phyloP scores from a whole-genome alignment of 2,329 filamentous ascomycete species.

The Talaromyces islandicus region DNA sequence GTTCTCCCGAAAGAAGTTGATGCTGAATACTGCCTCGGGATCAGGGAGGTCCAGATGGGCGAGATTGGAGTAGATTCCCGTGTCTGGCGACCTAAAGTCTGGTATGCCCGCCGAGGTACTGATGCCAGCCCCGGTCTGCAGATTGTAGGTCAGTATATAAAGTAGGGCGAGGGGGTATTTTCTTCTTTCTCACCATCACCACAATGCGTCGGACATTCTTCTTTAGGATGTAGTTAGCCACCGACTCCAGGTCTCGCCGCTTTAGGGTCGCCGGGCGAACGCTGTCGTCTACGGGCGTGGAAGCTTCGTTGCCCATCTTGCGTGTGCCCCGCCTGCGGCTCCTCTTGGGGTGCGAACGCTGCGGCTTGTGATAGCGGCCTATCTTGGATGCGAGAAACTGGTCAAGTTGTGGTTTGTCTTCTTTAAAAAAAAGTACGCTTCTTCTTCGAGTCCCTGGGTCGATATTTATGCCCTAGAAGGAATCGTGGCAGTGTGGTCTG shows the following conservation, averaged over 20 bases:
- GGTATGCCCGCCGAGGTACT: constrained; percentile 53
- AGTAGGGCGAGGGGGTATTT: not conserved
- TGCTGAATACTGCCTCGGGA: constrained; percentile 91
- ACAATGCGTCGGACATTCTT: constrained; percentile 66
- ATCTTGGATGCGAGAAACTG: constrained; percentile 30
- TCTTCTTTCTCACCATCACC: constrained; percentile 56
- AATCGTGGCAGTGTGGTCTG: not conserved
- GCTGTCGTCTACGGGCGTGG: constrained; percentile 58
- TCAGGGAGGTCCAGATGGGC: constrained; percentile 78
- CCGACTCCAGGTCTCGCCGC: constrained; percentile 62
- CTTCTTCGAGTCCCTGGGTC: not conserved
- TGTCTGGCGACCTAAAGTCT: constrained; percentile 79
- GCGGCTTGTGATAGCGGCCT: constrained; percentile 45
- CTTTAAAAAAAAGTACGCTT: no score
- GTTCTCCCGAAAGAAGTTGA: constrained; percentile 76
- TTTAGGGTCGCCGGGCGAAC: constrained; percentile 60
- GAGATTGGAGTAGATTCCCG: constrained; percentile 86
- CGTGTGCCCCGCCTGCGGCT: constrained; percentile 19
- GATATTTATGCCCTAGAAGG: not conserved
- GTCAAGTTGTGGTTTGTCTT: not conserved
- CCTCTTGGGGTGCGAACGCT: constrained; percentile 32
- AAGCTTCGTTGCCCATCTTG: constrained; percentile 80
- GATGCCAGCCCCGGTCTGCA: constrained; percentile 76
- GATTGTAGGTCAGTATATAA: constrained; percentile 1
- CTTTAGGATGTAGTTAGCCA: constrained; percentile 75